These are phyloP conservation scores for Brettanomyces sp. DNA, from an alignment of 805 yeast species.

Conservation along the genomic window DNA sequence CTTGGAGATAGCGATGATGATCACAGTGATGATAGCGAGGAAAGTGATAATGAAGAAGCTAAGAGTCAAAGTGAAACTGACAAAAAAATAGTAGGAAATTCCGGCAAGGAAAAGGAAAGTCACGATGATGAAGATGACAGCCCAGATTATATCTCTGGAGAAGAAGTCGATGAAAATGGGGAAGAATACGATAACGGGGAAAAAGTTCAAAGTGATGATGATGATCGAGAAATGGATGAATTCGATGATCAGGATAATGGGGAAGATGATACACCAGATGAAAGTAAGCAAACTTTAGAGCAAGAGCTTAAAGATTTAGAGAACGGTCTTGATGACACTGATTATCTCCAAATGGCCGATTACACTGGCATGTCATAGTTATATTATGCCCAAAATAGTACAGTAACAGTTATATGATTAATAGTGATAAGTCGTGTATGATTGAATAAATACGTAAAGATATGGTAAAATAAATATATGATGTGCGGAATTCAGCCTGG, in stretches of 20 bases:
- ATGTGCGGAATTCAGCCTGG: neutral
- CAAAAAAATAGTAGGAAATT: neutral
- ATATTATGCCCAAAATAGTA: no score
- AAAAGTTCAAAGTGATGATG: conserved; percentile 3
- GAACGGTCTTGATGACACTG: conserved; percentile 12
- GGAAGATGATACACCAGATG: conserved; percentile 5
- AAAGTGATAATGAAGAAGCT: conserved; percentile 13
- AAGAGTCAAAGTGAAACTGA: conserved; percentile 8
- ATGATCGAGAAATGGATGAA: conserved; percentile 5
- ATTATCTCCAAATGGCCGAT: conserved; percentile 10
- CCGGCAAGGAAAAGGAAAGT: conserved; percentile 3
- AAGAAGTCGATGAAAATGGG: neutral
- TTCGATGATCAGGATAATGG: conserved; percentile 2
- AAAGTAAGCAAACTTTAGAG: conserved; percentile 4
- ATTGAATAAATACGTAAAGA: neutral
- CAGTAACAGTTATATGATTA: no score
- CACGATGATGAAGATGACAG: conserved; percentile 5
- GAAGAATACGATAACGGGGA: conserved; percentile 6
- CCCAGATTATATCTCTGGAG: neutral
- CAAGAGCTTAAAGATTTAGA: conserved; percentile 15
- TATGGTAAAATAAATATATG: no score
- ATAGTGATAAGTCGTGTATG: neutral
- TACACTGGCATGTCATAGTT: conserved; percentile 5
- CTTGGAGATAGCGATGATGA: conserved; percentile 22
- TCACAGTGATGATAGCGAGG: conserved; percentile 11